These are phyloP conservation scores for Neopestalotiopsis rosae DNA, from an alignment of 2,329 filamentous ascomycete genomes.

Conservation along the genomic window DNA sequence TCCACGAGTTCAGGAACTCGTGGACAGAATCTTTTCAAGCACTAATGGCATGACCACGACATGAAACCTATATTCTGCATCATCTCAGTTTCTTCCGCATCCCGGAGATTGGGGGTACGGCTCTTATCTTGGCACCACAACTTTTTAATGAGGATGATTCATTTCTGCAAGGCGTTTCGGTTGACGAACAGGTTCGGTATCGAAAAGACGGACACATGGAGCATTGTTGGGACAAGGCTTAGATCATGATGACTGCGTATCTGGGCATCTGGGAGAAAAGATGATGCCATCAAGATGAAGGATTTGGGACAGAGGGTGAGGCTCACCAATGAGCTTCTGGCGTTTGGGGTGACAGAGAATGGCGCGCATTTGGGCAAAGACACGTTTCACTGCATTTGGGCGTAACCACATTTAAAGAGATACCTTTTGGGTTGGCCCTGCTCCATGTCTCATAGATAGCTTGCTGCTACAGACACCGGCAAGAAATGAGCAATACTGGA, in stretches of 20 bases:
- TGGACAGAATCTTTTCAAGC: constrained; percentile 22
- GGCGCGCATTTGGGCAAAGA: background rate
- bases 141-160: background rate
- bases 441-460: background rate
- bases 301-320: background rate
- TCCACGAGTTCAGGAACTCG: constrained; percentile 67
- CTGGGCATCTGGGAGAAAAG: background rate
- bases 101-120: background rate
- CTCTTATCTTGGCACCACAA: background rate
- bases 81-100: background rate
- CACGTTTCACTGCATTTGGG: background rate
- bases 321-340: background rate
- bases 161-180: constrained; percentile 3
- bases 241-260: background rate
- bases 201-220: background rate
- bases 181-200: background rate
- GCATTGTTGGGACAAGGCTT: background rate
- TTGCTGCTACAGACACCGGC: background rate
- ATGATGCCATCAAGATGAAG: background rate
- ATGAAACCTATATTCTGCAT: background rate
- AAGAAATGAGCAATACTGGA: background rate
- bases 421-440: background rate
- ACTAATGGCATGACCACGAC: background rate
- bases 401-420: background rate
- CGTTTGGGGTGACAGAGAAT: background rate